Conservation (phyloP, 2,329 filamentous ascomycete genomes). For the Fusarium dimerum region DNA sequence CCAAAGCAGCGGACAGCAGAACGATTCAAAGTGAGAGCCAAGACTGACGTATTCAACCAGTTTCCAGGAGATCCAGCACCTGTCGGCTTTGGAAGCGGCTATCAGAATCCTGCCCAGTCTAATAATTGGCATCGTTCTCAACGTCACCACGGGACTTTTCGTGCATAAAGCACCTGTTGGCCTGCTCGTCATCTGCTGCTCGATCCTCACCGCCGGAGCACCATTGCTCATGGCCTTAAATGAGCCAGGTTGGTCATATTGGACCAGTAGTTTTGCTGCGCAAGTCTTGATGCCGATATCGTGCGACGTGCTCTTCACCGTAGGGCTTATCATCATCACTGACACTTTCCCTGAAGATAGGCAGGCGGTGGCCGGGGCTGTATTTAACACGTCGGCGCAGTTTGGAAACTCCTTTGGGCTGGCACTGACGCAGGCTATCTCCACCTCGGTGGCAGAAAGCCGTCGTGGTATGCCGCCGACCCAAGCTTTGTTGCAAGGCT, state of each 20-base stretch:
- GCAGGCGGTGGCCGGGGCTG: slow-evolving; percentile 58
- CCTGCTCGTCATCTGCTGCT: slow-evolving; percentile 41
- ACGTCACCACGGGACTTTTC: slow-evolving; percentile 46
- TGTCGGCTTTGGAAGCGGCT: slow-evolving; percentile 46
- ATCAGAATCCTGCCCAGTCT: slow-evolving; percentile 48
- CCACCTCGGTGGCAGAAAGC: slow-evolving; percentile 37
- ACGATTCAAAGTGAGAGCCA: no score
- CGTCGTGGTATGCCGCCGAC: slow-evolving; percentile 24
- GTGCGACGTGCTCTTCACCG: slow-evolving; percentile 49
- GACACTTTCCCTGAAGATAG: slow-evolving; percentile 52
- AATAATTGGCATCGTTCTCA: slow-evolving; percentile 43
- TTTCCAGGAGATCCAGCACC: slow-evolving; percentile 51
- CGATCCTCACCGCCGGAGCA: slow-evolving; percentile 43
- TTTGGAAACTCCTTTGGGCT: slow-evolving; percentile 56
- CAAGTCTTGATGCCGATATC: slow-evolving; percentile 42
- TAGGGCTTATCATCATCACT: slow-evolving; percentile 54
- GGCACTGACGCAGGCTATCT: slow-evolving; percentile 47
- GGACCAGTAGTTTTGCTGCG: slow-evolving; percentile 47
- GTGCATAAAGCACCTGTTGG: slow-evolving; percentile 43
- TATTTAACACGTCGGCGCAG: slow-evolving; percentile 59
- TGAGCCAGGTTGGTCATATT: slow-evolving; percentile 51
- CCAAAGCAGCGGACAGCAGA: no score
- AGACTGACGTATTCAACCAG: slow-evolving; percentile 35
- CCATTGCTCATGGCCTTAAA: slow-evolving; percentile 59
- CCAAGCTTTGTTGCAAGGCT: slow-evolving; percentile 45